These are phyloP conservation scores for Botrytis deweyae DNA, from an alignment of 2,329 filamentous ascomycete species.

Conservation along the genomic window DNA sequence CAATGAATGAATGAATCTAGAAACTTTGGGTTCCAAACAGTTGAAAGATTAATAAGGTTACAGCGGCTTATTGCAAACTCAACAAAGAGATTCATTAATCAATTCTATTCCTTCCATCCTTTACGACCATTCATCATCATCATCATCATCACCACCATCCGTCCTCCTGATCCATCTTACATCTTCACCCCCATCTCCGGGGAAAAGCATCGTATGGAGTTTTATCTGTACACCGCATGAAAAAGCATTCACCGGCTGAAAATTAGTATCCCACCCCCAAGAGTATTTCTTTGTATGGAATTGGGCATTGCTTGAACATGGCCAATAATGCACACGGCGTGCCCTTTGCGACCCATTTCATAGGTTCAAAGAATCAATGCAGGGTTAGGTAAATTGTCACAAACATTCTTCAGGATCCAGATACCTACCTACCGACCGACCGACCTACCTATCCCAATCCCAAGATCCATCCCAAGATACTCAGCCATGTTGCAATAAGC, in stretches of 20 bases:
- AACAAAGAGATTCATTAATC: neutral
- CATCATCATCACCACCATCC: neutral
- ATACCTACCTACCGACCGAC: too few species aligned
- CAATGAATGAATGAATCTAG: neutral
- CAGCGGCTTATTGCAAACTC: neutral
- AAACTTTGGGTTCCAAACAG: neutral
- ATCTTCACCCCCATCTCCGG: neutral
- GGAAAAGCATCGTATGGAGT: neutral
- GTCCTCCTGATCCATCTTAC: conserved; percentile 1
- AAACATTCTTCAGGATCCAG: neutral
- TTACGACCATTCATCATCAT: neutral
- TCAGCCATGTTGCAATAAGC: conserved; percentile 3
- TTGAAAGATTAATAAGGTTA: neutral
- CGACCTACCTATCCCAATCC: too few species aligned
- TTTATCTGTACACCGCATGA: neutral
- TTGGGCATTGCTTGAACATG: neutral
- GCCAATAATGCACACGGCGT: conserved; percentile 2
- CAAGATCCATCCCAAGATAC: too few species aligned
- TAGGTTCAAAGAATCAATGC: neutral
- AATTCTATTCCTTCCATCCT: neutral
- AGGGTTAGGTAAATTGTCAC: neutral
- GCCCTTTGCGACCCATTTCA: neutral
- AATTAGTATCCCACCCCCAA: neutral
- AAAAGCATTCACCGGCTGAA: neutral
- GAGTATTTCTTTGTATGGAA: neutral